These are phyloP conservation scores for Pyrus hybrid DNA, from an alignment of 331 rosid species.

Conservation along the genomic window DNA sequence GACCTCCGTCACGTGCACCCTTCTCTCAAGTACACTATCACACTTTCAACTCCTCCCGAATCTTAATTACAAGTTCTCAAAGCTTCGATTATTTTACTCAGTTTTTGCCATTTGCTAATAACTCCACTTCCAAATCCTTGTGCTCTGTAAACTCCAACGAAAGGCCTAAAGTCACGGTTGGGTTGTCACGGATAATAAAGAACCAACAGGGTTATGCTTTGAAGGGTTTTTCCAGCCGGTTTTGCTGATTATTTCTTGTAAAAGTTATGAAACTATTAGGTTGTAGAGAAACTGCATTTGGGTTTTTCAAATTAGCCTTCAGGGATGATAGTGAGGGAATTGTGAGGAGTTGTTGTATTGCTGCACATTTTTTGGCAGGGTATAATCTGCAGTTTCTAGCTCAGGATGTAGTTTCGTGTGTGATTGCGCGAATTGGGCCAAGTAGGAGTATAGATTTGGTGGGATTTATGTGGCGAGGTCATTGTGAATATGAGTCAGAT, in stretches of 20 bases:
- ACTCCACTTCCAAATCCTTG: constrained; percentile 18
- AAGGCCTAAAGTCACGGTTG: constrained; percentile 39
- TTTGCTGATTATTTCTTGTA: constrained; percentile 50
- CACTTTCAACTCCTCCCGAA: constrained; percentile 11
- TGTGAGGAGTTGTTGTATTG: constrained; percentile 44
- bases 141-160: constrained; percentile 40
- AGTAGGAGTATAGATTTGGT: constrained; percentile 36
- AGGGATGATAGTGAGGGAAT: constrained; percentile 28
- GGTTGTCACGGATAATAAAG: constrained; percentile 53
- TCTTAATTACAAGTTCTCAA: constrained; percentile 4
- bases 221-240: constrained; percentile 36
- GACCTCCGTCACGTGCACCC: constrained; percentile 20
- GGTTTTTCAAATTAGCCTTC: constrained; percentile 64
- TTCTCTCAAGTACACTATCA: constrained; percentile 18
- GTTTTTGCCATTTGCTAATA: constrained; percentile 37
- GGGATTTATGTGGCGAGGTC: constrained; percentile 65
- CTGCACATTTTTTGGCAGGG: constrained; percentile 56
- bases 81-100: constrained; percentile 39
- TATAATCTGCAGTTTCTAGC: constrained; percentile 27
- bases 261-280: constrained; percentile 36
- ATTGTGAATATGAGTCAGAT: constrained; percentile 49
- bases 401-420: too few relatives aligned
- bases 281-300: constrained; percentile 43
- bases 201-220: constrained; percentile 22
- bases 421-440: constrained; percentile 42